phyloP scores from a whole-genome alignment of 2,329 filamentous ascomycete genomes.

The Phoma sp. region DNA sequence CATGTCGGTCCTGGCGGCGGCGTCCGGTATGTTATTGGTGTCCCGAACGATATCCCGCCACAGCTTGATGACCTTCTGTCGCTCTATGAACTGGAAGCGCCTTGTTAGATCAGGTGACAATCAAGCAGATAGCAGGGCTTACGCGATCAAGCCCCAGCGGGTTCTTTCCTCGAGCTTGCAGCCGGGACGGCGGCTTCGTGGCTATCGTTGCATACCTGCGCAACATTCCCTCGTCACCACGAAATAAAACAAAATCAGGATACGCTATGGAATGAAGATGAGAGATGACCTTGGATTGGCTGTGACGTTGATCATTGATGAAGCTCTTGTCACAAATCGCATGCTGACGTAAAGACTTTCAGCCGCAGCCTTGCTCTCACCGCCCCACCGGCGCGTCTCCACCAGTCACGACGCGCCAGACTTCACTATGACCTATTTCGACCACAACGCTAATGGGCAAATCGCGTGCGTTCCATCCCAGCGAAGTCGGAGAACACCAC shows the following conservation, averaged over 20 bases:
- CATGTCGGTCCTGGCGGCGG: conserved; percentile 50
- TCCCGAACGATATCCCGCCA: conserved; percentile 57
- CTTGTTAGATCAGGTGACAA: too few relatives aligned
- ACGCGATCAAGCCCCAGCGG: conserved; percentile 45
- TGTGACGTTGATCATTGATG: conserved; percentile 8
- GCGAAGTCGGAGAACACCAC: conserved; percentile 3
- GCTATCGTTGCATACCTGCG: conserved; percentile 44
- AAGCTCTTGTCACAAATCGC: conserved; percentile 17
- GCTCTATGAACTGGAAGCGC: conserved; percentile 54
- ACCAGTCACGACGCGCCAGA: not conserved
- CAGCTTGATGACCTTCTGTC: conserved; percentile 53
- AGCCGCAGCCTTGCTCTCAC: conserved; percentile 2
- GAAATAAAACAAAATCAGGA: not conserved
- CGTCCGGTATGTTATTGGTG: conserved; percentile 42
- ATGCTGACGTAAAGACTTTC: conserved; percentile 28
- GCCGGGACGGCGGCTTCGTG: conserved; percentile 35
- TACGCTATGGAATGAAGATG: not conserved
- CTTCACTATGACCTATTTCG: not conserved
- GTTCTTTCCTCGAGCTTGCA: conserved; percentile 39
- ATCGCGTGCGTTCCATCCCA: not conserved
- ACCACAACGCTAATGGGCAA: conserved; percentile 5
- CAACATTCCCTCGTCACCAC: conserved; percentile 29
- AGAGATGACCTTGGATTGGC: not conserved
- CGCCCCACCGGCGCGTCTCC: conserved; percentile 22
- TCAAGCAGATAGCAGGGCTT: not conserved